Base-by-base conservation (phyloP, 441 rosid genomes). In the Gossypium davidsonii region DNA sequence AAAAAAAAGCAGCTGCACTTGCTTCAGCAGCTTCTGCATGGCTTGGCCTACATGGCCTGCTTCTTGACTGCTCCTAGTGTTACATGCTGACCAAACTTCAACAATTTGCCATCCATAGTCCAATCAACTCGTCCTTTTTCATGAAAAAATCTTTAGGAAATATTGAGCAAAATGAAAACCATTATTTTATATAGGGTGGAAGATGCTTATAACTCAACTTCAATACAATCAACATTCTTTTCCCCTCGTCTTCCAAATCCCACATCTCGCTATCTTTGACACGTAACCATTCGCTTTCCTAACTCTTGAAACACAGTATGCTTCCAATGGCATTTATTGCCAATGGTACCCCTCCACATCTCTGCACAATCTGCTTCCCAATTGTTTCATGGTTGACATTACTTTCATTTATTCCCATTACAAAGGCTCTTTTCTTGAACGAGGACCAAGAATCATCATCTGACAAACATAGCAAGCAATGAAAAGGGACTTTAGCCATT, bases 331-430 rank as follows among this genome's bases (percentile, higher is more conserved):
- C 60, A n/a, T 31, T 69, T 15, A 34, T 31, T 31, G 37, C 37
- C 37, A 31, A 31, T 0, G 37, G 37, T 31, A 31, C 37, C 37
- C 37, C 37, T 18, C 61, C 61, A 0, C 73, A 69, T 4, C 55
- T 69, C 42, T 31, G 55, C 46, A 31, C 73, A 6, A 69, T 69
- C 4, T 69, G 2, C 61, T 11, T 69, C 1, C 73, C 73, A 53
- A 53, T 15, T 3, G 11, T 2, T 31, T 69, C 61, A 7, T 52
- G n/a, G 4, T 31, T 8, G 1, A 14, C 8, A 0, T 31, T 6
- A n/a, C 18, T 59, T 21, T 49, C 44, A 3, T 11, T 18, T 20
- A 6, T 67, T 49, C 53, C 42, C 34, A 51, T 26, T 14, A 12
- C 6, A 23, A 67, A 49, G 9, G 72, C 72, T 25, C 59, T 42